Evolutionary conservation across 768 basidiomycete genomes (phyloP), one percentile per base, ranked within the genome.

Genomic region (Erythrobasidium yunnanense): DNA sequence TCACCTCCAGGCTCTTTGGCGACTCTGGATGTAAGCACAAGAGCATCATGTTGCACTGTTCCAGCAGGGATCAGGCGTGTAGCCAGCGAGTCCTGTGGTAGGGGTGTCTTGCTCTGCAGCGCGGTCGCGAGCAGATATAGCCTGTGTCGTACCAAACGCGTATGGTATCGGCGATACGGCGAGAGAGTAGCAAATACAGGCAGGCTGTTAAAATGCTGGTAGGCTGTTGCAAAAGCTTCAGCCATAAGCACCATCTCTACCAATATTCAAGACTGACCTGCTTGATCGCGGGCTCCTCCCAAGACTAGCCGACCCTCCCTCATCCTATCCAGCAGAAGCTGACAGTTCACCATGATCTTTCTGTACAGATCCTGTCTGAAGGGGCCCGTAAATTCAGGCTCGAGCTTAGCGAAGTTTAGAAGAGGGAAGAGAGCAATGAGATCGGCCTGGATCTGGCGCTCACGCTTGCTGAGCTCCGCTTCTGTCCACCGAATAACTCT

Each of bases 21-120:
- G 3, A 65, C 23, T 13, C 63, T 4, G 6, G 15, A 22, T 4
- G 49, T 54, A 17, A 65, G 34, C 8, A 65, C 49, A 22, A 65
- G 51, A 7, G 29, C 34, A 49, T 65, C 63, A 23, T 54, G 50
- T 23, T 54, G 63, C n/a, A 65, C 23, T 15, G 33, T 32, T 22
- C 34, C 63, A 53, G 51, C 51, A n/a, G 51, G 49, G 4, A 38
- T 38, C 20, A 35, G 33, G 22, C 30, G 2, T 22, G 49, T 54
- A 33, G 45, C 27, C 13, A 54, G 63, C 11, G 49, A 54, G 13
- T 65, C 63, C 17, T 51, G 63, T 1, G 63, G 63, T 8, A 65
- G 63, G n/a, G 63, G 50, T 8, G 49, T 51, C 51, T 65, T 65
- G 63, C 22, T 52, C n/a, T 65, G 50, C 32, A 65, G 33, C 17